Evolutionary conservation across 805 yeast genomes (phyloP), one percentile per base, ranked within the genome.

Genomic region (Lipomyces sp.): DNA sequence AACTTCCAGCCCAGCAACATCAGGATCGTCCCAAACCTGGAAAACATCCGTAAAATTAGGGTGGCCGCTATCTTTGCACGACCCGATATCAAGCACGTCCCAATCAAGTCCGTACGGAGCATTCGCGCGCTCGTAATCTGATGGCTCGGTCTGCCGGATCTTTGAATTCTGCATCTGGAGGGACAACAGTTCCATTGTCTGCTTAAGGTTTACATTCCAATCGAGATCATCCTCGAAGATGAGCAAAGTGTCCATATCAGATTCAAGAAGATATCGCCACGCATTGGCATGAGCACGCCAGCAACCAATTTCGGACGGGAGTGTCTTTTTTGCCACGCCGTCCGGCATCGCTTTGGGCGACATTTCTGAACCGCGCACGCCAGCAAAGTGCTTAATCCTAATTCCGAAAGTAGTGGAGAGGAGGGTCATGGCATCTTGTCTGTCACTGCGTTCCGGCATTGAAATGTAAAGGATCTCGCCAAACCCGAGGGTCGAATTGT

Each of bases 91-190:
- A 15, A 60, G 18, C 4, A 64, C 37, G 35, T 64, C 66, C 66
- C 66, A 64, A 15, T 64, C 66, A 8, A 59, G 50, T 29, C 66
- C 66, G 35, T 64, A 64, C 48, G 63, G 66, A 4, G 66, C 64
- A 29, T 30, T 8, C n/a, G 48, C 35, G 8, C 24, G 42, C 56
- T 64, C 64, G 8, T 60, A 33, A 2, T 59, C 55, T 8, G 64
- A 55, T 4, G 66, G 66, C 32, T 54, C 30, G 32, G 11, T 42
- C 48, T 15, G 48, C n/a, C 66, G 62, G 6, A 64, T 55, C 34
- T 33, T 7, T 55, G 60, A 57, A 4, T 34, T 39, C 37, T 60
- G 63, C 35, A 64, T 62, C 48, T 51, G 60, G 15, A 24, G 45
- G 6, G 64, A 51, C 11, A 64, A 30, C 32, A 42, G n/a, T 35